These are phyloP conservation scores for Aciculosporium take DNA, from an alignment of 2,329 filamentous ascomycete genomes.

Conservation along the genomic window DNA sequence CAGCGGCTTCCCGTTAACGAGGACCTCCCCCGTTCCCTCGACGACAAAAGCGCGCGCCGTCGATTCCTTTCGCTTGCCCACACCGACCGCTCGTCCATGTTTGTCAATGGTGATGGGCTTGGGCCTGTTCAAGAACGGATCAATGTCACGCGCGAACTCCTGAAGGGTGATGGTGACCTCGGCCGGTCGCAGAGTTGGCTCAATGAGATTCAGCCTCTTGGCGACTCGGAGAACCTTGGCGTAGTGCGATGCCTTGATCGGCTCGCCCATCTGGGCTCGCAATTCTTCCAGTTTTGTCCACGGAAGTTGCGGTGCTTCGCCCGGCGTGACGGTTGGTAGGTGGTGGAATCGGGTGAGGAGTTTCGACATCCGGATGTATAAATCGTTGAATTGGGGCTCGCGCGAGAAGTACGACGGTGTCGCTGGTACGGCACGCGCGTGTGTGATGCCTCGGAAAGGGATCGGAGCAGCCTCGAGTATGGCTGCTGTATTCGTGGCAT, in stretches of 20 bases:
- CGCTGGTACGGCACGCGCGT: slow-evolving; percentile 63
- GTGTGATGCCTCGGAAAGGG: slow-evolving; percentile 21
- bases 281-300: slow-evolving; percentile 75
- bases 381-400: slow-evolving; percentile 73
- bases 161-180: slow-evolving; percentile 52
- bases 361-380: slow-evolving; percentile 57
- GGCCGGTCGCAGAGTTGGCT: slow-evolving; percentile 58
- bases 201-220: slow-evolving; percentile 71
- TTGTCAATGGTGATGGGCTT: slow-evolving; percentile 56
- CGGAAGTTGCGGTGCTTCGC: slow-evolving; percentile 55
- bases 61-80: slow-evolving; percentile 78
- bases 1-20: slow-evolving; percentile 82
- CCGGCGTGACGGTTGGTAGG: slow-evolving; percentile 53
- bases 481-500: slow-evolving; percentile 8
- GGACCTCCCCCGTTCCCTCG: slow-evolving; percentile 78
- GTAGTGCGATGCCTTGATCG: slow-evolving; percentile 64
- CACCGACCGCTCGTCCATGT: slow-evolving; percentile 63
- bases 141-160: slow-evolving; percentile 60
- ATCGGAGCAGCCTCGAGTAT: slow-evolving; percentile 13
- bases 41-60: slow-evolving; percentile 76
- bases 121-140: slow-evolving; percentile 51
- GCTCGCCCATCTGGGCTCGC: slow-evolving; percentile 54
- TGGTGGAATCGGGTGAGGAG: slow-evolving; percentile 58
- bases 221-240: slow-evolving; percentile 61
- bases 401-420: slow-evolving; percentile 94